Base-by-base conservation (phyloP, 148 eudicot genomes). In the Fagopyrum tataricum region DNA sequence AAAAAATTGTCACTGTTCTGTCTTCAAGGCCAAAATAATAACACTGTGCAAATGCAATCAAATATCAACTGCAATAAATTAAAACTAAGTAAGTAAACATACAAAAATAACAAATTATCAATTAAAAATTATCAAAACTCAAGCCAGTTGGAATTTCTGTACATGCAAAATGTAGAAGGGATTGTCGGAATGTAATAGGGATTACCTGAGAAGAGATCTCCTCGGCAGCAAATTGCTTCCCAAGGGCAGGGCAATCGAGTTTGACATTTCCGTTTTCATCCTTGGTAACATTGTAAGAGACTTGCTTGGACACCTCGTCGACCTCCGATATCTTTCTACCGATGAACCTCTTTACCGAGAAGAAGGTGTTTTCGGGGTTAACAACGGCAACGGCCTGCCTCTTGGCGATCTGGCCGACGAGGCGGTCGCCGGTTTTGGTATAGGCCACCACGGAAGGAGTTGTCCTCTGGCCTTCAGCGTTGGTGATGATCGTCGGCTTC, bases 161-260 rank as follows among this genome's bases (percentile, higher is more conserved):
- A 2, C 37, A 31, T 31, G 37, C 37, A 31, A 31, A 31, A 31
- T 31, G 37, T 31, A 31, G 37, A 31, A 31, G 37, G 2, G 37
- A 31, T 31, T 31, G 37, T 31, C 37, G 37, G 18, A 15, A 49
- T n/a, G n/a, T n/a, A n/a, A 31, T 31, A 3, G 4, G 55, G 55
- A 6, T 5, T 61, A 89, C 95, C 89, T 89, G 95, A 40, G 95
- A 89, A 20, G 95, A 87, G 10, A 89, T 89, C 52, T 89, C 95
- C 73, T 89, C 91, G 43, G 95, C 79, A 24, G 91, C 81, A 55
- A 89, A 89, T 43, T 79, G 80, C 68, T 80, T 79, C 0, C 85
- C 85, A 67, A 82, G 77, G 49, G 85, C 82, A 12, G 85, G 85
- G 67, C 85, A 82, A 9, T 79, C 76, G 15, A 82, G 82, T 76